Percentiles rank a stretch among this genome's conserved stretches.
These are phyloP conservation scores for Alternaria ethzedia DNA, from an alignment of 2,329 filamentous ascomycete species.

Conservation along the genomic window DNA sequence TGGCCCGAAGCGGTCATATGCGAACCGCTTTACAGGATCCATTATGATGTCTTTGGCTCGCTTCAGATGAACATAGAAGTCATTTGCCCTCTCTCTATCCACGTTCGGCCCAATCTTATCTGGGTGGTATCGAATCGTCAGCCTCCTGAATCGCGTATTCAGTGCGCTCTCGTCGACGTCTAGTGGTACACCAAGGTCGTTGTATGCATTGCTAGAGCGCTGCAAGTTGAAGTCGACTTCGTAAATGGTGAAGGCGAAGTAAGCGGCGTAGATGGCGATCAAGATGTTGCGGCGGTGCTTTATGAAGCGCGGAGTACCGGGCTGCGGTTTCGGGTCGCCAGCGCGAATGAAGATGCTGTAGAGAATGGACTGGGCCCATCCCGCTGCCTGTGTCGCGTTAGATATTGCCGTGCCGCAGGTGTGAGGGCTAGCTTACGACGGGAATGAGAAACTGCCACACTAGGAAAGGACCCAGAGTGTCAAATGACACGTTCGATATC, in stretches of 20 bases:
- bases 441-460: conserved; percentile 48
- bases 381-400: conserved; percentile 37
- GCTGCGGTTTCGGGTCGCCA: conserved; percentile 76
- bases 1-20: conserved; percentile 83
- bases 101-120: conserved; percentile 69
- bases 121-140: conserved; percentile 72
- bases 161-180: conserved; percentile 75
- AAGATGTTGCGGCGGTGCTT: conserved; percentile 83
- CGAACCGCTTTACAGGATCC: conserved; percentile 76
- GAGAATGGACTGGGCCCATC: conserved; percentile 73
- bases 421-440: conserved; percentile 18
- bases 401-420: neutral
- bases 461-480: conserved; percentile 39
- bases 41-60: conserved; percentile 85
- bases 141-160: conserved; percentile 81
- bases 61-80: conserved; percentile 82
- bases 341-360: conserved; percentile 90
- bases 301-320: conserved; percentile 71
- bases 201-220: conserved; percentile 76
- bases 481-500: conserved; percentile 34
- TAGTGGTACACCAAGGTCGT: conserved; percentile 73
- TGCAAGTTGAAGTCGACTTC: conserved; percentile 86
- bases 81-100: conserved; percentile 40
- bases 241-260: conserved; percentile 90
- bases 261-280: conserved; percentile 79